These are phyloP conservation scores for Russula sp. DNA, from an alignment of 768 basidiomycete species.

Conservation along the genomic window DNA sequence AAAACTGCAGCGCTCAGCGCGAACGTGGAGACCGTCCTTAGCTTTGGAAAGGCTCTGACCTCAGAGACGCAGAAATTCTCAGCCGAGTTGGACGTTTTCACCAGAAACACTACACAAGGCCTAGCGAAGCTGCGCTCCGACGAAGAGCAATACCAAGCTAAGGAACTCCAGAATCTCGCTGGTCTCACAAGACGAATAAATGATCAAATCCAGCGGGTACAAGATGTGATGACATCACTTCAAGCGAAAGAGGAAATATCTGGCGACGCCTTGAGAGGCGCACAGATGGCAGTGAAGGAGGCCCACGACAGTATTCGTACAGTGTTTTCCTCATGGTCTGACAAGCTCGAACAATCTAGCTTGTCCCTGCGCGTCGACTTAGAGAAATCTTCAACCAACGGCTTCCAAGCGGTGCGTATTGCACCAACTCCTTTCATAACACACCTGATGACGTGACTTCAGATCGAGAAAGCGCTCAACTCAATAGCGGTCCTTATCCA, in stretches of 20 bases:
- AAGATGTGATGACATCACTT: constrained; percentile 47
- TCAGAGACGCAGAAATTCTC: constrained; percentile 49
- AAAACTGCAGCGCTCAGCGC: constrained; percentile 56
- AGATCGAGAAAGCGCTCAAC: constrained; percentile 54
- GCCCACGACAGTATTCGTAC: constrained; percentile 48
- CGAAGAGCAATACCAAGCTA: constrained; percentile 48
- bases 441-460: constrained; percentile 4
- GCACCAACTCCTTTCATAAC: background rate
- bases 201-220: constrained; percentile 50
- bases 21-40: constrained; percentile 60
- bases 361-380: constrained; percentile 44
- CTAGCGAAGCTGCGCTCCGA: constrained; percentile 49
- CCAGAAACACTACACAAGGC: constrained; percentile 50
- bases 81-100: constrained; percentile 55
- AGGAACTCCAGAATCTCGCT: constrained; percentile 50
- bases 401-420: constrained; percentile 40
- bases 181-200: constrained; percentile 49
- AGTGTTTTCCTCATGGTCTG: constrained; percentile 51
- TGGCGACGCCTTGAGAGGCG: constrained; percentile 42
- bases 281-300: constrained; percentile 47
- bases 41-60: constrained; percentile 55
- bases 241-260: constrained; percentile 52
- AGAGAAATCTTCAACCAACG: constrained; percentile 38
- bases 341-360: constrained; percentile 44
- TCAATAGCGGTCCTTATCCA: constrained; percentile 57